Evolutionary conservation across 2,329 filamentous ascomycete genomes (phyloP).

Genomic region (Colletotrichum sp.): DNA sequence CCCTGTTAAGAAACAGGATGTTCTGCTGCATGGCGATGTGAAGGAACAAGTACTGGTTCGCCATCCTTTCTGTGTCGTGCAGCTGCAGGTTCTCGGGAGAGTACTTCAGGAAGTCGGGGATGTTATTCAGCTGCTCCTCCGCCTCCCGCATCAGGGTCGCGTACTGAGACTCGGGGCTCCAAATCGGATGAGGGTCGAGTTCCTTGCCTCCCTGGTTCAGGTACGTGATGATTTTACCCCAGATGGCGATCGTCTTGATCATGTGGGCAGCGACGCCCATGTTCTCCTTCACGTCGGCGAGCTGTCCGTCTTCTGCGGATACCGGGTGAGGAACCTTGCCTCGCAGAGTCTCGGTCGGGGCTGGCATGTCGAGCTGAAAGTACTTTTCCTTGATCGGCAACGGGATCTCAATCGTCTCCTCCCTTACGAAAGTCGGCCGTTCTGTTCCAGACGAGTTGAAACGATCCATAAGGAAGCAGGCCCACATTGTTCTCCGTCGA

Average conservation of each 20-base stretch:
- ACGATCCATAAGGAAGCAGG: conserved; percentile 95
- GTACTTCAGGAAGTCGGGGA: conserved; percentile 78
- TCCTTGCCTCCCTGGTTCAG: conserved; percentile 89
- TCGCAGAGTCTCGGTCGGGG: conserved; percentile 81
- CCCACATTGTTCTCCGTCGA: conserved; percentile 94
- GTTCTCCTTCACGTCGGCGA: conserved; percentile 74
- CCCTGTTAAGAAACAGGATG: conserved; percentile 86
- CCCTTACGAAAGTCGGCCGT: conserved; percentile 87
- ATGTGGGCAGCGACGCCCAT: conserved; percentile 96
- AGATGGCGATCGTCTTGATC: conserved; percentile 82
- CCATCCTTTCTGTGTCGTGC: conserved; percentile 83
- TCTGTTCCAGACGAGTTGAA: conserved; percentile 97
- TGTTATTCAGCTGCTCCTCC: conserved; percentile 69
- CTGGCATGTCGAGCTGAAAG: conserved; percentile 90
- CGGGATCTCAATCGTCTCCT: conserved; percentile 87
- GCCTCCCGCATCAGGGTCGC: conserved; percentile 71
- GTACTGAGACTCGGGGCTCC: conserved; percentile 82
- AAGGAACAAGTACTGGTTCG: conserved; percentile 90
- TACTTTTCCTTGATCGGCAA: conserved; percentile 89
- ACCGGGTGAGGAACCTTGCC: conserved; percentile 71
- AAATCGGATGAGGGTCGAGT: conserved; percentile 77
- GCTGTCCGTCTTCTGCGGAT: conserved; percentile 65
- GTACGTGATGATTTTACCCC: conserved; percentile 89
- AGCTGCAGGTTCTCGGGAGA: conserved; percentile 81
- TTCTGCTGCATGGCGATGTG: conserved; percentile 92